Evolutionary conservation across 2,329 filamentous ascomycete species (phyloP).

Genomic region (Fusarium bulbicola): DNA sequence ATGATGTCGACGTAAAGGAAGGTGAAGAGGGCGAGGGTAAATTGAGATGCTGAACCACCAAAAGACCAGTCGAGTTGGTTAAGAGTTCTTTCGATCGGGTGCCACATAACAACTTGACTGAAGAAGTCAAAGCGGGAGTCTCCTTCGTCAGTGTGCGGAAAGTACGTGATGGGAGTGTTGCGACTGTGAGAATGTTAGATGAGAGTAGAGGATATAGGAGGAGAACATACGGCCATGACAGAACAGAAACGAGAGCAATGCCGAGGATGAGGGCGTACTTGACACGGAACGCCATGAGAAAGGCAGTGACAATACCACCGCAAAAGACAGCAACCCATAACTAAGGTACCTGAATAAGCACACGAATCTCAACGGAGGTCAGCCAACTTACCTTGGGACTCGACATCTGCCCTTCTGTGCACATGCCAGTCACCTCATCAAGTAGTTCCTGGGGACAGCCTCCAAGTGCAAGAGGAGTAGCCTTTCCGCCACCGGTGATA

Average conservation of each 20-base stretch:
- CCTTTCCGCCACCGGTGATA: slow-evolving; percentile 71
- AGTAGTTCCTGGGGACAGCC: slow-evolving; percentile 72
- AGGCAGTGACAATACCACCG: slow-evolving; percentile 79
- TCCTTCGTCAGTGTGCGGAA: slow-evolving; percentile 72
- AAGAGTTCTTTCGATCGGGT: slow-evolving; percentile 72
- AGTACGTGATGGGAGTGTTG: slow-evolving; percentile 75
- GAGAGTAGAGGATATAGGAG: not conserved
- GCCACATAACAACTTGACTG: slow-evolving; percentile 75
- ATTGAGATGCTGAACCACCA: slow-evolving; percentile 64
- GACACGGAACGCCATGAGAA: slow-evolving; percentile 82
- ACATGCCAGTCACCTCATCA: slow-evolving; percentile 58
- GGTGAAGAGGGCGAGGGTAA: slow-evolving; percentile 76
- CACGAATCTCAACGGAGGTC: too few relatives aligned
- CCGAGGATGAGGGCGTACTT: slow-evolving; percentile 80
- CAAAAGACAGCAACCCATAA: slow-evolving; percentile 88
- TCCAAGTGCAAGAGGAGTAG: slow-evolving; percentile 79
- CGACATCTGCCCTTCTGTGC: slow-evolving; percentile 73
- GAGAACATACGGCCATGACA: slow-evolving; percentile 72
- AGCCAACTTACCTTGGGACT: slow-evolving; percentile 69
- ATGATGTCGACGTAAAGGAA: slow-evolving; percentile 85
- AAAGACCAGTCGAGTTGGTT: slow-evolving; percentile 74
- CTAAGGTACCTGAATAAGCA: slow-evolving; percentile 46
- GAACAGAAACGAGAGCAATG: slow-evolving; percentile 74
- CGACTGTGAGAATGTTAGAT: slow-evolving; percentile 54
- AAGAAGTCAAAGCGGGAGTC: slow-evolving; percentile 76